Evolutionary conservation across 176 grass and related monocot genomes (phyloP), one percentile per base, ranked within the genome.

Genomic region (Coix lacrymajobi): DNA sequence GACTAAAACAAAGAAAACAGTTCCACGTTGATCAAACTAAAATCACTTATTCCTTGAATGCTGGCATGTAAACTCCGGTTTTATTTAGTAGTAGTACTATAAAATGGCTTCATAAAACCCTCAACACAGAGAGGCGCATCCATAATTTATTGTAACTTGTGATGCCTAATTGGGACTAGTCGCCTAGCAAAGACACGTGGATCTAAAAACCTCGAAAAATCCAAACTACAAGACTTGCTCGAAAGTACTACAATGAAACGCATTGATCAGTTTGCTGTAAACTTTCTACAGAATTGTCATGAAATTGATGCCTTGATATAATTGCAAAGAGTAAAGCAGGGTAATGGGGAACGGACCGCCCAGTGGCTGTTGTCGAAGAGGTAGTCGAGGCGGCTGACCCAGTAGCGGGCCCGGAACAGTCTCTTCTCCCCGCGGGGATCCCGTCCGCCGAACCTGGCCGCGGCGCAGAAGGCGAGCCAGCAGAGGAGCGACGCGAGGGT

Each of bases 401-500:
- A 93, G 90, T 88, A 90, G 11, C 92, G 84, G 7, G 92, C 64
- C 22, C 88, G 89, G 81, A 98, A 95, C 70, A 94, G 22, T 56
- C 76, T 67, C 76, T 61, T 75, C 33, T 64, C 92, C 19, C 82
- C 81, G 14, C 80, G 13, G 67, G 76, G 87, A 62, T 90, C 76
- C 26, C 67, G 69, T 30, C 84, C 85, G 49, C 26, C 70, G 85
- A 92, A 22, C 75, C 88, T 85, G 10, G 73, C 79, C 3, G 24
- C 45, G 66, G 83, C 83, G 81, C 92, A 98, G 87, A 95, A 91
- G 70, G 84, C 72, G 64, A 98, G 61, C 96, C 96, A 98, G 61
- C 57, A 65, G 78, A 98, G 11, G 24, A 98, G 90, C 8, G 60
- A 11, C 17, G 87, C 67, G 65, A 93, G 68, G 25, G 91, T 71